These are phyloP conservation scores for Arabis alpina DNA, from an alignment of 345 rosid species.

Conservation along the genomic window DNA sequence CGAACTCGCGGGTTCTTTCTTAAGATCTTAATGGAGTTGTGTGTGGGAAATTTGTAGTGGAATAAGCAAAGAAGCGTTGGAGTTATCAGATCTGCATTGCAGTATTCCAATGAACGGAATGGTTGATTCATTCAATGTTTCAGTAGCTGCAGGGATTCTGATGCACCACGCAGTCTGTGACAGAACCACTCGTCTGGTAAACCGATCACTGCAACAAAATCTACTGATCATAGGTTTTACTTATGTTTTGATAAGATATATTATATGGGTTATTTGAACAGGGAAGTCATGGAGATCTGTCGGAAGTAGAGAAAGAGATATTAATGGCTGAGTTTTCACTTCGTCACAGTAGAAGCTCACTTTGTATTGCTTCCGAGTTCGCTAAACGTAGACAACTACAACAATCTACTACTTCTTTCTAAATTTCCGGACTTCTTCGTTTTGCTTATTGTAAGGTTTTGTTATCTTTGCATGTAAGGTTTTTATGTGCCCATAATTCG, in stretches of 20 bases:
- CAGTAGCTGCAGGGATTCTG: constrained; percentile 92
- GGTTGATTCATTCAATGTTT: constrained; percentile 97
- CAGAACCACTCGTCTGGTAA: constrained; percentile 78
- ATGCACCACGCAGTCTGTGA: constrained; percentile 95
- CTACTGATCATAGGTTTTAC: too few species aligned
- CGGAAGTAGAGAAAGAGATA: constrained; percentile 67
- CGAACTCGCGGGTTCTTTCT: background rate
- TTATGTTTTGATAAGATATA: too few species aligned
- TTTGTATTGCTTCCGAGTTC: constrained; percentile 67
- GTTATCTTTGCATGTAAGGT: background rate
- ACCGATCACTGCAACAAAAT: background rate
- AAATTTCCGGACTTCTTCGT: background rate
- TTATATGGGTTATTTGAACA: constrained; percentile 31
- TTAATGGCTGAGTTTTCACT: constrained; percentile 83
- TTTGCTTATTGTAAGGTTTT: background rate
- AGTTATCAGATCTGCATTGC: constrained; percentile 78
- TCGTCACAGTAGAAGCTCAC: constrained; percentile 76
- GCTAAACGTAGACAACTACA: constrained; percentile 56
- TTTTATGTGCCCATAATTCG: too few species aligned
- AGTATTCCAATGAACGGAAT: constrained; percentile 97
- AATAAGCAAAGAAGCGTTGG: constrained; percentile 78
- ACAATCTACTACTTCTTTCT: constrained; percentile 7
- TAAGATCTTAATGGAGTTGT: background rate
- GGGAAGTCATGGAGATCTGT: constrained; percentile 90
- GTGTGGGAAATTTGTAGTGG: constrained; percentile 57